Percentiles rank a stretch among this genome's conserved stretches.
Evolutionary conservation across 805 yeast species (phyloP).

Genomic region (Hanseniaspora jakobsenii): DNA sequence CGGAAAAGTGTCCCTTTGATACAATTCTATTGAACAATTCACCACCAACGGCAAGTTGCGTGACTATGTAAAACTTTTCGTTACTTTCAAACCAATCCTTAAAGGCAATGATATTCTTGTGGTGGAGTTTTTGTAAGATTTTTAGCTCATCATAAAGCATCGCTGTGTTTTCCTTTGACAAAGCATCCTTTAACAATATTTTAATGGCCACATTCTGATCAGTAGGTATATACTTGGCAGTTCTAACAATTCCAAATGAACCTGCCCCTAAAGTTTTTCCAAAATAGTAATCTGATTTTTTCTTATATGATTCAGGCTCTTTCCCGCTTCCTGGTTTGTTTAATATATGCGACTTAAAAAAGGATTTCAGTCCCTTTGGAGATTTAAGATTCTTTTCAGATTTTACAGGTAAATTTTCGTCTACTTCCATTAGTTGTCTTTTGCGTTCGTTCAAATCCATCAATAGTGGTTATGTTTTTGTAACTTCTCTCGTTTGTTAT

Average conservation of each 20-base stretch:
- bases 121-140: conserved; percentile 53
- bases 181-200: conserved; percentile 73
- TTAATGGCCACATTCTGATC: conserved; percentile 77
- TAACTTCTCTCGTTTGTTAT: not conserved
- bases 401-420: conserved; percentile 9
- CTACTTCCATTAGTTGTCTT: conserved; percentile 10
- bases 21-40: conserved; percentile 84
- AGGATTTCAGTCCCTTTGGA: conserved; percentile 1
- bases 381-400: not conserved
- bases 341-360: conserved; percentile 4
- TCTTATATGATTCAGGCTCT: conserved; percentile 57
- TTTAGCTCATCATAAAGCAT: conserved; percentile 69
- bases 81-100: conserved; percentile 87
- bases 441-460: conserved; percentile 9
- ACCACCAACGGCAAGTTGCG: conserved; percentile 93
- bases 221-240: conserved; percentile 44
- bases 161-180: conserved; percentile 46
- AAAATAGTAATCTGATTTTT: conserved; percentile 60
- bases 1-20: conserved; percentile 72
- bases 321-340: not conserved
- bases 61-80: conserved; percentile 85
- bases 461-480: too few relatives aligned
- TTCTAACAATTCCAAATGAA: conserved; percentile 81
- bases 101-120: conserved; percentile 81
- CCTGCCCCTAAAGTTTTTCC: conserved; percentile 90